phyloP scores from a whole-genome alignment of 2,329 filamentous ascomycete genomes.

The Cercospora zeae-maydis region DNA sequence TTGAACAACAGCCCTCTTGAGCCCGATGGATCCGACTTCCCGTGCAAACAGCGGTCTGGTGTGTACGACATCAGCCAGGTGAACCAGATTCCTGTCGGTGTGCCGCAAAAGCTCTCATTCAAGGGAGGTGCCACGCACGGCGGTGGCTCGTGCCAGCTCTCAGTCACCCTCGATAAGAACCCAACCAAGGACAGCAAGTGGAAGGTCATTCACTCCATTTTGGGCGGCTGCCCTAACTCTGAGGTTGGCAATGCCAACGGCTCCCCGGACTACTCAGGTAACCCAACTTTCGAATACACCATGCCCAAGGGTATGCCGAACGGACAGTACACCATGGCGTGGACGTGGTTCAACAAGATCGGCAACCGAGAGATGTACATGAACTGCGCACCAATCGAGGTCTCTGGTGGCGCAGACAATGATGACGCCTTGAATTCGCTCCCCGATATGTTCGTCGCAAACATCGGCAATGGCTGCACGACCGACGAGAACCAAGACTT shows the following conservation, averaged over 20 bases:
- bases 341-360: slow-evolving; percentile 91
- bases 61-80: slow-evolving; percentile 47
- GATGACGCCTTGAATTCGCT: slow-evolving; percentile 56
- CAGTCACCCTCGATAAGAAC: slow-evolving; percentile 71
- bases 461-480: slow-evolving; percentile 50
- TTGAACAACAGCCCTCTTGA: slow-evolving; percentile 64
- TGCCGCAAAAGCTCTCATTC: slow-evolving; percentile 61
- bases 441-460: slow-evolving; percentile 68
- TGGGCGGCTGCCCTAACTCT: slow-evolving; percentile 81
- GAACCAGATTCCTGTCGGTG: slow-evolving; percentile 65
- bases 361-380: slow-evolving; percentile 96
- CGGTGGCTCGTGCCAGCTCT: slow-evolving; percentile 86
- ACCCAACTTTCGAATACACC: slow-evolving; percentile 62
- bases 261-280: slow-evolving; percentile 20
- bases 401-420: slow-evolving; percentile 50
- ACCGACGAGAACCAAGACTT: slow-evolving; percentile 54
- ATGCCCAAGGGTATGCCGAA: slow-evolving; percentile 70
- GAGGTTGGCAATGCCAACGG: slow-evolving; percentile 41
- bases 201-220: slow-evolving; percentile 85
- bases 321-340: slow-evolving; percentile 75
- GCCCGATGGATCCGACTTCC: slow-evolving; percentile 58
- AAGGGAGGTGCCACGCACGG: slow-evolving; percentile 74
- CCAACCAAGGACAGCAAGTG: slow-evolving; percentile 67
- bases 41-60: slow-evolving; percentile 65
- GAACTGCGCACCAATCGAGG: slow-evolving; percentile 77